These are phyloP conservation scores for Paulownia fortunei DNA, from an alignment of 257 asterid genomes.

Conservation along the genomic window DNA sequence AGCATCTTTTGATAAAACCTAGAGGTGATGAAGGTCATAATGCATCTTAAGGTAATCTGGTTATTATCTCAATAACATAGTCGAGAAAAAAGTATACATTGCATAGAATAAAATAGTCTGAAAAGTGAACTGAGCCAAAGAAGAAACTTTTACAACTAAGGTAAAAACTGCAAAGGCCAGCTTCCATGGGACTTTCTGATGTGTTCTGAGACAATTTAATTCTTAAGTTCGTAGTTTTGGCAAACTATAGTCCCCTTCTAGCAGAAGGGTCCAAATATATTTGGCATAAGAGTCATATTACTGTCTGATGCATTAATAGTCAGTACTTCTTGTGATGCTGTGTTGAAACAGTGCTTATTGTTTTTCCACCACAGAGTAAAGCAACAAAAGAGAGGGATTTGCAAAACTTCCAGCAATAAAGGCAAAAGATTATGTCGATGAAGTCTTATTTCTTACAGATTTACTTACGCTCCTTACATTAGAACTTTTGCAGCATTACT, in stretches of 20 bases:
- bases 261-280: background rate
- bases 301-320: no score
- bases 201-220: background rate
- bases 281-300: background rate
- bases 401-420: background rate
- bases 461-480: background rate
- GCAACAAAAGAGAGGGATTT: background rate
- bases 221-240: slow-evolving; percentile 14
- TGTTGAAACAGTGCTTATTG: background rate
- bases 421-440: background rate
- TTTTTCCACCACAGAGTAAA: background rate
- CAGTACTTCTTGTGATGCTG: background rate
- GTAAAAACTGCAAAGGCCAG: no score
- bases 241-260: background rate
- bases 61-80: no score
- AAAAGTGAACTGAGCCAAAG: no score
- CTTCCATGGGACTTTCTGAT: background rate
- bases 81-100: no score
- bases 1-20: no score
- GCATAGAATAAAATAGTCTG: no score
- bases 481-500: background rate
- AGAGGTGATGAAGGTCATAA: no score
- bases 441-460: background rate
- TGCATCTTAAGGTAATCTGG: no score
- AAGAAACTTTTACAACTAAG: background rate